Evolutionary conservation across 2,329 filamentous ascomycete genomes (phyloP).

Genomic region (Epicoccum nigrum): DNA sequence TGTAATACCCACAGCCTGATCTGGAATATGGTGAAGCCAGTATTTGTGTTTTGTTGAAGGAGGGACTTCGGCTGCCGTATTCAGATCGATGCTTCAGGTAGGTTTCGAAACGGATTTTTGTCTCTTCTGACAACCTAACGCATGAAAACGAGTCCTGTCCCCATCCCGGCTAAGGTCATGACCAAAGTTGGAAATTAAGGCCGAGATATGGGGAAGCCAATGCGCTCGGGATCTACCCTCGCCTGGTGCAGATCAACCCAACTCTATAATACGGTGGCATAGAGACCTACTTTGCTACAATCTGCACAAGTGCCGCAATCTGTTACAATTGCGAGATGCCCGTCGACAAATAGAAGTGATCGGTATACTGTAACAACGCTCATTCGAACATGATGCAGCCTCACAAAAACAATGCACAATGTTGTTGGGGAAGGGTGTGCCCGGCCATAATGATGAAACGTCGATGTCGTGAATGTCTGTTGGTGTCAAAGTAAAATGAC

Average conservation of each 20-base stretch:
- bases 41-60: background rate
- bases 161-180: background rate
- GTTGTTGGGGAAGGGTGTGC: background rate
- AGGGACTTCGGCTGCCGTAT: background rate
- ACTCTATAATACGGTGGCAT: background rate
- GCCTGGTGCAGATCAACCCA: constrained; percentile 1
- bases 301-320: no score
- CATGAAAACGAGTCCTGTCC: constrained; percentile 6
- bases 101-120: constrained; percentile 13
- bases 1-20: background rate
- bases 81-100: background rate
- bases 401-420: no score
- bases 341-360: no score
- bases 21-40: background rate
- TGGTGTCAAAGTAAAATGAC: constrained; percentile 13
- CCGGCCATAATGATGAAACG: constrained; percentile 5
- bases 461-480: constrained; percentile 2
- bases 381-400: no score
- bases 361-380: no score
- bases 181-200: constrained; percentile 16
- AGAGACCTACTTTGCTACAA: background rate
- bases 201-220: constrained; percentile 22
- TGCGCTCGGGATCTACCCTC: constrained; percentile 13
- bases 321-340: no score
- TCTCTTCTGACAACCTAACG: background rate